phyloP scores from a whole-genome alignment of 1,284 basidiomycete species.

The Marasmius oreades region DNA sequence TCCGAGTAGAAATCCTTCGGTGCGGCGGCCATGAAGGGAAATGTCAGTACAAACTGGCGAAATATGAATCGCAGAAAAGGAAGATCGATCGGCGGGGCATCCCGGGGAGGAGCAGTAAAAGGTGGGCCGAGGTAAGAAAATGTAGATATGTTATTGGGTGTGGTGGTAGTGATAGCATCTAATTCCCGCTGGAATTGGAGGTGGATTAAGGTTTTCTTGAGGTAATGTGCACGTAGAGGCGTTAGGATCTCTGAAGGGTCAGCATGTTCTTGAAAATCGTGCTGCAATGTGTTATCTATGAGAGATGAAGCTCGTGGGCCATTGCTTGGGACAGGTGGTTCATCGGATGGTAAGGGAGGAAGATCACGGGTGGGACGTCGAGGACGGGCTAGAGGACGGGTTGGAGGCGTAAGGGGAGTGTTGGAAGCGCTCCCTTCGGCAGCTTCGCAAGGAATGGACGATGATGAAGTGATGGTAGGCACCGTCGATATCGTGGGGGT shows the following conservation, averaged over 20 bases:
- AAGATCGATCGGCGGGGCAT: conserved; percentile 63
- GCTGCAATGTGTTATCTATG: background rate
- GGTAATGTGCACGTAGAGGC: conserved; percentile 88
- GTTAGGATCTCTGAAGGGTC: conserved; percentile 41
- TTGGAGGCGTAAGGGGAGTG: conserved; percentile 2
- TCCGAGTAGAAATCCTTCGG: conserved; percentile 87
- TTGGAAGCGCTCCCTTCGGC: too few species aligned
- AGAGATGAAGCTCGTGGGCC: conserved; percentile 9
- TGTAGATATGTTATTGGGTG: conserved; percentile 59
- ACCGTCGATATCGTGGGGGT: conserved; percentile 1
- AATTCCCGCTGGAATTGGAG: conserved; percentile 83
- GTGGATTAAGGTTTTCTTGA: conserved; percentile 91
- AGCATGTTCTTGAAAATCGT: conserved; percentile 5
- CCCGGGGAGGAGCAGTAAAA: conserved; percentile 70
- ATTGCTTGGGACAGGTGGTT: conserved; percentile 5
- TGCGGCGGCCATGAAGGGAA: conserved; percentile 87
- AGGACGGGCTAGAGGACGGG: conserved; percentile 21
- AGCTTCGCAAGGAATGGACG: background rate
- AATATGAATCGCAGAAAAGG: conserved; percentile 89
- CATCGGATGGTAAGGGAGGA: conserved; percentile 21
- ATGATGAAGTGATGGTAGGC: too few species aligned
- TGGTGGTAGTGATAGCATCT: conserved; percentile 57
- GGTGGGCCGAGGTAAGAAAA: conserved; percentile 86
- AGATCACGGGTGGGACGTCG: conserved; percentile 26
- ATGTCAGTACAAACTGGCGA: conserved; percentile 86